Evolutionary conservation across 2,329 filamentous ascomycete species (phyloP).

Genomic region (Cadophora malorum): DNA sequence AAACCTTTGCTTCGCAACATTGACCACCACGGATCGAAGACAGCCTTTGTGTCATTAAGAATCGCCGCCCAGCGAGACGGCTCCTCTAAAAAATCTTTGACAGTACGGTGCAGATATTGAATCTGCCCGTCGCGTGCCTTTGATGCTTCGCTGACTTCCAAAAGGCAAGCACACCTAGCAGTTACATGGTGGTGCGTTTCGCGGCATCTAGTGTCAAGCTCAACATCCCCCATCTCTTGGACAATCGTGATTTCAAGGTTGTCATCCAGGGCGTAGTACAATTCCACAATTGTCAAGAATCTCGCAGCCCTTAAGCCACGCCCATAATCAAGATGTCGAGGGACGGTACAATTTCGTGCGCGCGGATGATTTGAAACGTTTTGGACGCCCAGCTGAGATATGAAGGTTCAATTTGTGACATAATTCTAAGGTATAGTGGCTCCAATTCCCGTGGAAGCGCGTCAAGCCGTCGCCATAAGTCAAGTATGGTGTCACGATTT

Average conservation of each 20-base stretch:
- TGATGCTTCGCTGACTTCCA: constrained; percentile 2
- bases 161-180: constrained; percentile 18
- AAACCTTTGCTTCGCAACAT: constrained; percentile 3
- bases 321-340: too few relatives aligned
- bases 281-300: not conserved
- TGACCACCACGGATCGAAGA: not conserved
- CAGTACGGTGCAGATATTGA: constrained; percentile 20
- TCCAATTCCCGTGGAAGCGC: constrained; percentile 21
- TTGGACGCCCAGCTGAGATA: constrained; percentile 20
- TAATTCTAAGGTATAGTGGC: constrained; percentile 15
- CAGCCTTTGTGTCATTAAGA: not conserved
- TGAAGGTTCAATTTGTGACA: constrained; percentile 10
- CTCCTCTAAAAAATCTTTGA: constrained; percentile 18
- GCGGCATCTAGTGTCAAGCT: not conserved
- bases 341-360: not conserved
- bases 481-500: constrained; percentile 24
- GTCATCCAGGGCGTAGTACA: constrained; percentile 7
- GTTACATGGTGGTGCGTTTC: not conserved
- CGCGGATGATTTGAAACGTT: constrained; percentile 18
- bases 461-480: constrained; percentile 23
- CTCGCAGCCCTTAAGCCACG: too few relatives aligned
- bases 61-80: not conserved
- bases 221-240: not conserved
- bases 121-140: not conserved
- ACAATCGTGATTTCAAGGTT: not conserved